Base-by-base conservation (phyloP, 2,329 filamentous ascomycete species). In the Colletotrichum eleusines region DNA sequence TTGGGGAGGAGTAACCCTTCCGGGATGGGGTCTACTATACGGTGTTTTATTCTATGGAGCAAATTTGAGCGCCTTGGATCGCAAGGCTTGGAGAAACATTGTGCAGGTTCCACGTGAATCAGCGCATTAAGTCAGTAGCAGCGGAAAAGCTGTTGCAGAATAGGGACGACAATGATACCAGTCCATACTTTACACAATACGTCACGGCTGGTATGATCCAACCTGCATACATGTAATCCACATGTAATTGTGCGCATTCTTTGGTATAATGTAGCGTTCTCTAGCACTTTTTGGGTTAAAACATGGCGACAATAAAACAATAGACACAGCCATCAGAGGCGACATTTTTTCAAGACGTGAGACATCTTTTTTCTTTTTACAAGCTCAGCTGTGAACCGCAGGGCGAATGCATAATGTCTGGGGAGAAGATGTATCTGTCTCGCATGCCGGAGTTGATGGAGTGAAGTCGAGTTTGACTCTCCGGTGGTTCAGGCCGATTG, bases 381-480 rank as follows among this genome's bases (percentile, higher is more conserved):
- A 16, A 51, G 33, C 44, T 62, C n/a, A 40, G 23, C 18, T 62
- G 33, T n/a, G 9, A 4, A 44, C n/a, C 7, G 35, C 35, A 35
- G 35, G 46, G 46, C 40, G 35, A 38, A 16, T 53, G 48, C 38
- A 46, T 12, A 12, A n/a, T 60, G 54, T 66, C 54, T 66, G 16
- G 20, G 28, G n/a, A 23, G 20, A 23, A 20, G 28, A 8, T n/a
- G 28, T 33, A 35, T 20, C 26, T 18, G 63, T 59, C 42, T 44
- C n/a, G 38, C 8, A 23, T 26, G 48, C 20, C 40, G 23, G 20
- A 26, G 28, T 23, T 14, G 44, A 53, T 46, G 20, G 51, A 35
- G 44, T 67, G 64, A 71, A 28, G 64, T 71, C 58, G 20, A 54
- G 50, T 63, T 71, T 71, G 50, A 40, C 58, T 68, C 60, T 63